phyloP scores from a whole-genome alignment of 768 basidiomycete genomes.

The Hemileccinum impolitum region DNA sequence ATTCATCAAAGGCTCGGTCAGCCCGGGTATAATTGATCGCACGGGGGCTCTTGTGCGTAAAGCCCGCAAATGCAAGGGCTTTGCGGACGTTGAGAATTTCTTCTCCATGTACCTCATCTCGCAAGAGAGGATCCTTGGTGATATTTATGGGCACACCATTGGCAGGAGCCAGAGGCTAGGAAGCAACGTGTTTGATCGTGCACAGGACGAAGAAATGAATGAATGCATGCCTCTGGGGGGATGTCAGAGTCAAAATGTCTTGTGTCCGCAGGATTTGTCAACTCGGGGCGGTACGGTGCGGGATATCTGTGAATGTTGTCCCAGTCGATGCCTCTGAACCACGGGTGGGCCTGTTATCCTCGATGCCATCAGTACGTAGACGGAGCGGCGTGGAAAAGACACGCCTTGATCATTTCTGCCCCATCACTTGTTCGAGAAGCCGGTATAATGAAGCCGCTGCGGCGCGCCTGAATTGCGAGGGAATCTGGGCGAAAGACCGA shows the following conservation, averaged over 20 bases:
- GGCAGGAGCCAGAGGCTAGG: slow-evolving; percentile 83
- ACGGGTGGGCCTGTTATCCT: slow-evolving; percentile 66
- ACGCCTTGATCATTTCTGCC: slow-evolving; percentile 85
- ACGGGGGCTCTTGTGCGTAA: slow-evolving; percentile 87
- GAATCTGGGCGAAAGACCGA: slow-evolving; percentile 76
- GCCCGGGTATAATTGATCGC: slow-evolving; percentile 72
- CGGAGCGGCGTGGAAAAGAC: slow-evolving; percentile 18
- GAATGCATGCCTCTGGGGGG: slow-evolving; percentile 69
- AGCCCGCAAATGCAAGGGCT: slow-evolving; percentile 85
- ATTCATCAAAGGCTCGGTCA: slow-evolving; percentile 66
- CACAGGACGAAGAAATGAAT: slow-evolving; percentile 26
- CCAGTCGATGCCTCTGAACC: slow-evolving; percentile 93
- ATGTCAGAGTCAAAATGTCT: slow-evolving; percentile 95
- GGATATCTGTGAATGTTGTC: slow-evolving; percentile 75
- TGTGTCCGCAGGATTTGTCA: slow-evolving; percentile 81
- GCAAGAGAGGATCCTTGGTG: slow-evolving; percentile 86
- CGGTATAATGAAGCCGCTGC: slow-evolving; percentile 66
- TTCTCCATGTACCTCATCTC: slow-evolving; percentile 80
- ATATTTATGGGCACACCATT: slow-evolving; percentile 81
- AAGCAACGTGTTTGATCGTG: slow-evolving; percentile 29
- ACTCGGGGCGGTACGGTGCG: slow-evolving; percentile 88
- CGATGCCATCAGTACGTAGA: slow-evolving; percentile 16
- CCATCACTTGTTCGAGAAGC: slow-evolving; percentile 65
- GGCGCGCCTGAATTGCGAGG: slow-evolving; percentile 67
- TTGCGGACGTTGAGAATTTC: slow-evolving; percentile 89